These are phyloP conservation scores for Cladosporium sp. DNA, from an alignment of 2,329 filamentous ascomycete genomes.

Conservation along the genomic window DNA sequence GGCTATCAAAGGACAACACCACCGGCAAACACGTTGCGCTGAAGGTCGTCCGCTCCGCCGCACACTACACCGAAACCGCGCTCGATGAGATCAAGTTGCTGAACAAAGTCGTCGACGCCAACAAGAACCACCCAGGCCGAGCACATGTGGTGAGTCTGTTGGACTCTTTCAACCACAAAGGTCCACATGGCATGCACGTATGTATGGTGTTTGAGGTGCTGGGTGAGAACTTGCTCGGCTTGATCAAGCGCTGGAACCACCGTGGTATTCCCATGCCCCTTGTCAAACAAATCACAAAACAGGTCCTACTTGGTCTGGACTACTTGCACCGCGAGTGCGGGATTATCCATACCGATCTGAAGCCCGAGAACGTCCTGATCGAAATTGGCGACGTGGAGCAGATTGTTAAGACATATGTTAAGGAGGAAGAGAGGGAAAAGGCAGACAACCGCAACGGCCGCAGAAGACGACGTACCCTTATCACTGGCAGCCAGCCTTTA, in stretches of 20 bases:
- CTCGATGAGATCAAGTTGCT: conserved; percentile 98
- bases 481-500: conserved; percentile 93
- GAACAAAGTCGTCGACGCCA: conserved; percentile 93
- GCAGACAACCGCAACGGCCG: conserved; percentile 90
- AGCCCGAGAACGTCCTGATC: conserved; percentile 96
- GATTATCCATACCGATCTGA: conserved; percentile 96
- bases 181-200: conserved; percentile 90
- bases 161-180: conserved; percentile 96
- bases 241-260: conserved; percentile 99
- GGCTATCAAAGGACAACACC: conserved; percentile 74
- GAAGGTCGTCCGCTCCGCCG: conserved; percentile 94
- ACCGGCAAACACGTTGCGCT: conserved; percentile 92
- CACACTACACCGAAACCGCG: conserved; percentile 97
- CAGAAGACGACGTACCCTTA: conserved; percentile 82
- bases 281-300: conserved; percentile 98
- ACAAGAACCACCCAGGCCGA: conserved; percentile 87
- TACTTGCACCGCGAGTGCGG: conserved; percentile 97
- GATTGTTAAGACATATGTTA: conserved; percentile 93
- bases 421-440: conserved; percentile 67
- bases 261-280: conserved; percentile 92
- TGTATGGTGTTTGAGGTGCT: conserved; percentile 99
- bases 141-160: conserved; percentile 93
- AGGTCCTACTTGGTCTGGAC: conserved; percentile 90
- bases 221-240: conserved; percentile 85
- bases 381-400: conserved; percentile 99